These are phyloP conservation scores for Athelia psychrophila DNA, from an alignment of 1,284 basidiomycete genomes.

Conservation along the genomic window DNA sequence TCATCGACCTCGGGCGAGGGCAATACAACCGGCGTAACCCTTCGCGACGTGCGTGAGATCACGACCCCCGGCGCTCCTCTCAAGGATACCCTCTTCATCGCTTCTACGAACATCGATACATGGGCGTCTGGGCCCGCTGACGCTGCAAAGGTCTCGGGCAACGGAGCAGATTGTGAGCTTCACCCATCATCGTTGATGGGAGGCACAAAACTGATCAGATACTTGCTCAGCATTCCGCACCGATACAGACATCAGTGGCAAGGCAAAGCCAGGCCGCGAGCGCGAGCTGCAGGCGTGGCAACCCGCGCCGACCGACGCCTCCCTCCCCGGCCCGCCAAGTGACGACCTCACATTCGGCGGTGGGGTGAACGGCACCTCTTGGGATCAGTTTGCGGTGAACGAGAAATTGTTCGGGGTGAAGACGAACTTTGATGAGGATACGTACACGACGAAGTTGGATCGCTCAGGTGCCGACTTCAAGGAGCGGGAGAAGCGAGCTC, in stretches of 20 bases:
- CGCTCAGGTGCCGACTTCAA: conserved; percentile 83
- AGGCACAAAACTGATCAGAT: not conserved
- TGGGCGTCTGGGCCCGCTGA: conserved; percentile 76
- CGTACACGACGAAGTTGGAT: conserved; percentile 95
- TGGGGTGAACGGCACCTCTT: conserved; percentile 45
- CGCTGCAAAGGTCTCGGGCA: conserved; percentile 45
- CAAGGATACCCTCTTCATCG: conserved; percentile 66
- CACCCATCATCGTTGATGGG: conserved; percentile 1
- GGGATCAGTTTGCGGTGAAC: conserved; percentile 98
- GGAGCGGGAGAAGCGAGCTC: conserved; percentile 87
- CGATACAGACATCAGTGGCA: conserved; percentile 81
- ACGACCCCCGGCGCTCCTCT: conserved; percentile 58
- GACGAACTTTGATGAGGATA: conserved; percentile 90
- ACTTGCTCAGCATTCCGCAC: conserved; percentile 73
- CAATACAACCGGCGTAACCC: conserved; percentile 66
- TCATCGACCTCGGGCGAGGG: conserved; percentile 59
- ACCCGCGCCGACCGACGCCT: conserved; percentile 28
- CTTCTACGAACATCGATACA: conserved; percentile 65
- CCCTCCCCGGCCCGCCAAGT: conserved; percentile 22
- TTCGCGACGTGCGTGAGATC: conserved; percentile 74
- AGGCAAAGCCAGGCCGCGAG: conserved; percentile 52
- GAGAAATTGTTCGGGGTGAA: conserved; percentile 92
- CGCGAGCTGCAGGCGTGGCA: conserved; percentile 88
- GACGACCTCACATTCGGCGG: conserved; percentile 67
- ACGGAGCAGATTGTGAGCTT: conserved; percentile 58